Conservation (phyloP, 345 rosid species). For the Ceriops tagal region DNA sequence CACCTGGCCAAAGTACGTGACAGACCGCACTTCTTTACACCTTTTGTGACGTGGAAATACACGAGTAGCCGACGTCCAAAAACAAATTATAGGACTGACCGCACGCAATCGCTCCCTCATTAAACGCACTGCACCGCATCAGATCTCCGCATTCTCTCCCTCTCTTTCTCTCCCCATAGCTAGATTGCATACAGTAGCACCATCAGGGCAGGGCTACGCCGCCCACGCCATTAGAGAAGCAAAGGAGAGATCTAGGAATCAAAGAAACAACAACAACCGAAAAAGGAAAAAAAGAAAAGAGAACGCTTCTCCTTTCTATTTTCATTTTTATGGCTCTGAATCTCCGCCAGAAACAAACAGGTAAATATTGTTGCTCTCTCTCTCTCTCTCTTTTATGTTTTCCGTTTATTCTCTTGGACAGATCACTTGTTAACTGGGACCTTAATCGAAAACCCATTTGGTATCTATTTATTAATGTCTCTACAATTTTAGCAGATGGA, state of each 20-base stretch:
- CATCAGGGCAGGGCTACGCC: no score
- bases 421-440: no score
- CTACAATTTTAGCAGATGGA: no score
- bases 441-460: no score
- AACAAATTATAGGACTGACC: neutral
- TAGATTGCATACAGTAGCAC: no score
- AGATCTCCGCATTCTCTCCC: neutral
- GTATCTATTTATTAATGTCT: no score
- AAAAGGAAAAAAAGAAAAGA: no score
- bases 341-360: constrained; percentile 96
- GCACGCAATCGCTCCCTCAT: neutral
- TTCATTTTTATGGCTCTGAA: constrained; percentile 73
- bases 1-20: no score
- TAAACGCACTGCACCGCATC: neutral
- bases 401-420: no score
- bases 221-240: neutral
- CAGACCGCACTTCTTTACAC: no score
- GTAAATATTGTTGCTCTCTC: constrained; percentile 26
- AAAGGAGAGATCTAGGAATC: neutral
- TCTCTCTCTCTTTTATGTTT: neutral
- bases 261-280: neutral
- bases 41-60: neutral
- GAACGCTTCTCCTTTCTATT: no score
- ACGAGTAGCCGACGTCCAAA: neutral
- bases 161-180: no score